These are phyloP conservation scores for Glycine latifolia DNA, from an alignment of 306 rosid species.

Conservation along the genomic window DNA sequence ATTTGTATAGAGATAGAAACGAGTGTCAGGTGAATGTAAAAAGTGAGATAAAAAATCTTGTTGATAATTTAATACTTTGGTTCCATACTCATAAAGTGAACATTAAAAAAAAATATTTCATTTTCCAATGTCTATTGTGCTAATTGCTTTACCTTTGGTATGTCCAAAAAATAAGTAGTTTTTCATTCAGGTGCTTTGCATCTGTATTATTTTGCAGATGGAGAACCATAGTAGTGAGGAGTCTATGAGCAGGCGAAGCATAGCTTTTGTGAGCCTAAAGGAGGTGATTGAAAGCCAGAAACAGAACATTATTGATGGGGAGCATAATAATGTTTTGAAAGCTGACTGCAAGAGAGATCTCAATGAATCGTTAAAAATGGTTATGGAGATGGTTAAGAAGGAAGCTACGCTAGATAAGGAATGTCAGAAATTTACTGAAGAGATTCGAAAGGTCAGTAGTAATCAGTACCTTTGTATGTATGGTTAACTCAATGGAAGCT, in stretches of 20 bases:
- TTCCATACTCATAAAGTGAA: no score
- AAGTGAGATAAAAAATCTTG: no score
- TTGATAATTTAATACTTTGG: no score
- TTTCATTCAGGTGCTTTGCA: background rate
- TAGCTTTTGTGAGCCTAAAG: background rate
- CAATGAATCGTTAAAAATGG: background rate
- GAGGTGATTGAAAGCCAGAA: conserved; percentile 37
- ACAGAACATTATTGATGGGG: conserved; percentile 18
- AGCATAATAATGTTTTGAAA: background rate
- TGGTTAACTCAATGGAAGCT: no score
- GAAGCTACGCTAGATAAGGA: background rate
- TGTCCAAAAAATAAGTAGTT: background rate
- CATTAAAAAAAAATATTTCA: no score
- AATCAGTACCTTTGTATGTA: no score
- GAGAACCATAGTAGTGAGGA: background rate
- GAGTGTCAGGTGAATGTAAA: no score
- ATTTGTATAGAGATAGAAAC: no score
- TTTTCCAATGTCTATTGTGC: no score
- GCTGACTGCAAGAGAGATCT: background rate
- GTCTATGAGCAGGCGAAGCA: background rate
- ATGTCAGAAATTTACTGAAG: conserved; percentile 3
- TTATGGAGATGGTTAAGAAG: no score
- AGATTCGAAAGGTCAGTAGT: conserved; percentile 38
- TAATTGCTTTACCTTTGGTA: no score
- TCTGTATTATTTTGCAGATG: conserved; percentile 17